Percentiles rank a stretch among this genome's conserved stretches.
Conservation (phyloP, 768 basidiomycete genomes). For the Mrakia frigida region DNA sequence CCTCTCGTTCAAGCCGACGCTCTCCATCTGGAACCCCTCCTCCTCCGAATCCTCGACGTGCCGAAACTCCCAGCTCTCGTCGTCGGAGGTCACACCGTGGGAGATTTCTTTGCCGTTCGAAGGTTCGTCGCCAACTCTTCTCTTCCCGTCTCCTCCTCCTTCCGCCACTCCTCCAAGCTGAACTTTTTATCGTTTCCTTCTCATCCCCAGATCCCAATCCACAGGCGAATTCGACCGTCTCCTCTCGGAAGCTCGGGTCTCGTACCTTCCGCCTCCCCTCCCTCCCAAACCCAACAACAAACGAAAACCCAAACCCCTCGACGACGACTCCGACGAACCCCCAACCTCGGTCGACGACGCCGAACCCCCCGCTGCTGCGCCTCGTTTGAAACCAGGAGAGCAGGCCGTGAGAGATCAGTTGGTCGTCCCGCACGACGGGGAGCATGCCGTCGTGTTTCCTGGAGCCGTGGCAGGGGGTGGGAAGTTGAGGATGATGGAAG, state of each 20-base stretch:
- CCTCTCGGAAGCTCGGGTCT: neutral
- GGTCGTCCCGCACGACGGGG: neutral
- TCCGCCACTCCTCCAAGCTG: neutral
- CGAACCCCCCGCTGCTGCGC: too few species aligned
- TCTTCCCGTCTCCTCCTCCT: neutral
- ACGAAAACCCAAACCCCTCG: neutral
- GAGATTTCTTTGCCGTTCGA: conserved; percentile 22
- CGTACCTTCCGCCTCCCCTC: neutral
- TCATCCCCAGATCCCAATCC: neutral
- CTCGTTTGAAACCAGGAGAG: too few species aligned
- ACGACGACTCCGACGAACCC: neutral
- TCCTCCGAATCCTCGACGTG: conserved; percentile 11
- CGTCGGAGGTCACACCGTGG: conserved; percentile 1
- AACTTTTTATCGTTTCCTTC: too few species aligned
- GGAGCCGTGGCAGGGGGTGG: too few species aligned
- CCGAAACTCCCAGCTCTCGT: conserved; percentile 10
- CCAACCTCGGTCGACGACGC: too few species aligned
- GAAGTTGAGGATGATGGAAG: neutral
- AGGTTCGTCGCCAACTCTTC: neutral
- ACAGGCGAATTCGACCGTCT: neutral
- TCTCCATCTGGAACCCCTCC: neutral
- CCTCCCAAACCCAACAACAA: neutral
- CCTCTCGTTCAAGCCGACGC: conserved; percentile 10
- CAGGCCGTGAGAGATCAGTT: too few species aligned
- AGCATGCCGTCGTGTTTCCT: neutral